phyloP scores from a whole-genome alignment of 805 yeast genomes.

The Jamesozyma jinghongensis region DNA sequence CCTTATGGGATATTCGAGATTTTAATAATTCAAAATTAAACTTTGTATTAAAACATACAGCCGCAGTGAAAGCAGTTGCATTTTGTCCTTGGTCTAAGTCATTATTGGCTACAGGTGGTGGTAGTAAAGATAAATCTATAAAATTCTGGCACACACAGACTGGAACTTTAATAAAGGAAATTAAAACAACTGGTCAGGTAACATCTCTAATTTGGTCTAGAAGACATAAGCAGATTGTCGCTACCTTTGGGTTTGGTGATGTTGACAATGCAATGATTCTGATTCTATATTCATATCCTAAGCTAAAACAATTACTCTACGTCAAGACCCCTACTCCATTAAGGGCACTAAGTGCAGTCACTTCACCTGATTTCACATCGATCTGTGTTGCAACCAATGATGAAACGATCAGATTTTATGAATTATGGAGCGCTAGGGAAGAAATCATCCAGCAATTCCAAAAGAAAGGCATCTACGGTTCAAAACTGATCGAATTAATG shows the following conservation, averaged over 20 bases:
- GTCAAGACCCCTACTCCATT: conserved; percentile 43
- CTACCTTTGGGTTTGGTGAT: conserved; percentile 75
- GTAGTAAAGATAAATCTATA: conserved; percentile 69
- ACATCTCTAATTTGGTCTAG: conserved; percentile 75
- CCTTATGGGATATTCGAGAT: conserved; percentile 60
- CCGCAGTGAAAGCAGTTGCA: conserved; percentile 85
- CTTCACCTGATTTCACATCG: conserved; percentile 53
- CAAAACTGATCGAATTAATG: conserved; percentile 46
- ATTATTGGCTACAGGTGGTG: conserved; percentile 85
- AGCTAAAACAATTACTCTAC: conserved; percentile 39
- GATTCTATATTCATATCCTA: conserved; percentile 59
- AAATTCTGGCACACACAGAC: conserved; percentile 80
- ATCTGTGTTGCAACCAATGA: conserved; percentile 74
- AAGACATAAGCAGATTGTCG: conserved; percentile 53
- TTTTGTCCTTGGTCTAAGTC: conserved; percentile 86
- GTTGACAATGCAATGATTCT: conserved; percentile 42
- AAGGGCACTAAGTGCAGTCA: conserved; percentile 56
- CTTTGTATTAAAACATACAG: conserved; percentile 54
- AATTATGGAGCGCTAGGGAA: conserved; percentile 49
- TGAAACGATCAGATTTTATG: conserved; percentile 65
- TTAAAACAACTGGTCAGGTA: conserved; percentile 60
- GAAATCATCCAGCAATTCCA: conserved; percentile 32
- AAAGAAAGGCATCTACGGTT: conserved; percentile 43
- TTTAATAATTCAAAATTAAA: conserved; percentile 35
- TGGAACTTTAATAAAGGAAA: conserved; percentile 57